Conservation (phyloP, 805 yeast species). For the Candida berthetii region DNA sequence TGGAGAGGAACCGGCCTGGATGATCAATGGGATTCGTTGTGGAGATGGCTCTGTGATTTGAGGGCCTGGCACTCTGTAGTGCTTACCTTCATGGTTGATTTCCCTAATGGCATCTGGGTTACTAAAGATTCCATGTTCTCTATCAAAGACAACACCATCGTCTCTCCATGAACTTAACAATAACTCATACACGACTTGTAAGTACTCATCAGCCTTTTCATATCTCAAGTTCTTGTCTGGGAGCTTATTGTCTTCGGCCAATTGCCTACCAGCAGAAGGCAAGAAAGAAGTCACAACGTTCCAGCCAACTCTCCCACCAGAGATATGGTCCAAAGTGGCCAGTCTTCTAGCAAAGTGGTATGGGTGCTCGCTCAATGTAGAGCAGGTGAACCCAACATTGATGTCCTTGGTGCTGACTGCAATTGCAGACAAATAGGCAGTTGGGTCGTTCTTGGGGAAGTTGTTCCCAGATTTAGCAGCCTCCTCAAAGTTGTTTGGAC, state of each 20-base stretch:
- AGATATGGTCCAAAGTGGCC: slow-evolving; percentile 35
- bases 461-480: slow-evolving; percentile 21
- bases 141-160: slow-evolving; percentile 22
- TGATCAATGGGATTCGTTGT: slow-evolving; percentile 33
- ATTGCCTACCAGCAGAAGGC: slow-evolving; percentile 33
- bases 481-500: slow-evolving; percentile 24
- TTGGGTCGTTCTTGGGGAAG: slow-evolving; percentile 26
- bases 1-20: slow-evolving; percentile 37
- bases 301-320: slow-evolving; percentile 38
- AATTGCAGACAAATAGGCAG: slow-evolving; percentile 26
- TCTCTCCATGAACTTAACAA: slow-evolving; percentile 35
- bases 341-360: slow-evolving; percentile 33
- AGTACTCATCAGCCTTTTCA: slow-evolving; percentile 31
- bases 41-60: slow-evolving; percentile 33
- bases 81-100: slow-evolving; percentile 30
- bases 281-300: slow-evolving; percentile 35
- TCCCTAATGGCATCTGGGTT: slow-evolving; percentile 30
- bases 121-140: slow-evolving; percentile 22
- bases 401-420: slow-evolving; percentile 32
- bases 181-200: slow-evolving; percentile 30
- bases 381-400: slow-evolving; percentile 32
- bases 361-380: slow-evolving; percentile 36
- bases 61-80: slow-evolving; percentile 33
- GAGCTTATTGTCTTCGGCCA: slow-evolving; percentile 26
- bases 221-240: slow-evolving; percentile 35